Conservation (phyloP, 1,139 yeast species). For the Candida pseudoviswanathii region DNA sequence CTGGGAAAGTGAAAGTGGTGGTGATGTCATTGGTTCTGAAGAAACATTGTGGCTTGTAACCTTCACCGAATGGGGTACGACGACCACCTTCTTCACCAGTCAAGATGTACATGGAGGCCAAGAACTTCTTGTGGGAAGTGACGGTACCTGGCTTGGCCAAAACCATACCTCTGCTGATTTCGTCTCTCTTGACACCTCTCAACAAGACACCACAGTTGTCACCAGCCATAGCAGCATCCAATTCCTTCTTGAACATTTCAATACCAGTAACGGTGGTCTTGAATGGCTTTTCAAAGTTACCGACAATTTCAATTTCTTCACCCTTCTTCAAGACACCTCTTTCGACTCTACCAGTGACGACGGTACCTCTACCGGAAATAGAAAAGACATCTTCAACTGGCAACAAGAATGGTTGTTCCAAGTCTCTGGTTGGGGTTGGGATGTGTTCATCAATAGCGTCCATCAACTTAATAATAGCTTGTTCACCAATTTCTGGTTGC, state of each 20-base stretch:
- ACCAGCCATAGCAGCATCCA: slow-evolving; percentile 97
- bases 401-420: slow-evolving; percentile 94
- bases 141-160: slow-evolving; percentile 91
- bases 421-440: slow-evolving; percentile 95
- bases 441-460: slow-evolving; percentile 92
- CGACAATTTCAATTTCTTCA: slow-evolving; percentile 97
- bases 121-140: slow-evolving; percentile 90
- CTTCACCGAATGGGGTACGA: slow-evolving; percentile 94
- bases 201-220: slow-evolving; percentile 97
- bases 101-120: slow-evolving; percentile 90
- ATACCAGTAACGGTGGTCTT: slow-evolving; percentile 97
- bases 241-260: slow-evolving; percentile 98
- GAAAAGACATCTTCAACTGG: slow-evolving; percentile 98
- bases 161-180: slow-evolving; percentile 96
- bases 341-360: slow-evolving; percentile 98
- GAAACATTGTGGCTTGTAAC: slow-evolving; percentile 98
- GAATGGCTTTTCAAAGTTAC: slow-evolving; percentile 81
- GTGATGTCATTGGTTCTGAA: slow-evolving; percentile 97
- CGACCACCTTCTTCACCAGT: slow-evolving; percentile 99
- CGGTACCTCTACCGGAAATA: slow-evolving; percentile 99
- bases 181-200: slow-evolving; percentile 99
- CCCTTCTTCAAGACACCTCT: slow-evolving; percentile 97
- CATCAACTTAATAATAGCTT: slow-evolving; percentile 81
- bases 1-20: slow-evolving; percentile 89
- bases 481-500: slow-evolving; percentile 88